These are phyloP conservation scores for Phytophthora cryptogea DNA, from an alignment of 352 stramenopile genomes.

Conservation along the genomic window DNA sequence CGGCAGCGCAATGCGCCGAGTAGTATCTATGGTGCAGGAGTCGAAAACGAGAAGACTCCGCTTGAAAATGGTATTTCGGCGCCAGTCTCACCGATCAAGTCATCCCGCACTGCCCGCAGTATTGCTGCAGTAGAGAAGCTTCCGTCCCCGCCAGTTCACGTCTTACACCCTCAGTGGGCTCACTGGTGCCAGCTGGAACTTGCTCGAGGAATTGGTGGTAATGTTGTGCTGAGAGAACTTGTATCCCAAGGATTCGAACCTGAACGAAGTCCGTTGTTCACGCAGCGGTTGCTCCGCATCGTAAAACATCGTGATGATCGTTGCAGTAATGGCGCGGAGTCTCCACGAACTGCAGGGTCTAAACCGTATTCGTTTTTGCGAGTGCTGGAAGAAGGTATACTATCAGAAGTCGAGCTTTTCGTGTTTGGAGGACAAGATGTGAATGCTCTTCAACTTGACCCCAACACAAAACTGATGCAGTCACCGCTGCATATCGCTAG, in stretches of 20 bases:
- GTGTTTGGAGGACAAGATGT: slow-evolving; percentile 69
- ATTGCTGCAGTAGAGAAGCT: slow-evolving; percentile 30
- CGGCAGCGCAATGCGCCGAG: slow-evolving; percentile 43
- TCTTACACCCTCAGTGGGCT: slow-evolving; percentile 62
- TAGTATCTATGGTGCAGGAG: slow-evolving; percentile 43
- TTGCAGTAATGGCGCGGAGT: slow-evolving; percentile 32
- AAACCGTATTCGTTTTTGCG: slow-evolving; percentile 53
- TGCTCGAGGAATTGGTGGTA: slow-evolving; percentile 58
- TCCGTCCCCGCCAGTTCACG: slow-evolving; percentile 21
- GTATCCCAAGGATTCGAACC: slow-evolving; percentile 52
- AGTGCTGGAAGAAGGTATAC: slow-evolving; percentile 46
- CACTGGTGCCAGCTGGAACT: slow-evolving; percentile 73
- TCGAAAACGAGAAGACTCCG: slow-evolving; percentile 7
- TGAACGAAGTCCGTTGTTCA: slow-evolving; percentile 55
- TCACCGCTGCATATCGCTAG: slow-evolving; percentile 62
- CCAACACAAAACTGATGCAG: slow-evolving; percentile 36
- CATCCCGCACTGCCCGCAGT: slow-evolving; percentile 26
- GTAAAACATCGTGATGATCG: slow-evolving; percentile 36
- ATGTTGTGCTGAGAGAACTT: slow-evolving; percentile 60
- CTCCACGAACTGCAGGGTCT: slow-evolving; percentile 21
- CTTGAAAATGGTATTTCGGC: slow-evolving; percentile 7
- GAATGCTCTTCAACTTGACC: slow-evolving; percentile 43
- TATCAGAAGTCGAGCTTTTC: slow-evolving; percentile 66
- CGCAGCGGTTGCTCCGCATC: slow-evolving; percentile 47
- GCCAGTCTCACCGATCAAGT: slow-evolving; percentile 16